Percentiles rank a stretch among this genome's conserved stretches.
Evolutionary conservation across 73 alveolate species (phyloP).

Genomic region (Urostyla sp.): DNA sequence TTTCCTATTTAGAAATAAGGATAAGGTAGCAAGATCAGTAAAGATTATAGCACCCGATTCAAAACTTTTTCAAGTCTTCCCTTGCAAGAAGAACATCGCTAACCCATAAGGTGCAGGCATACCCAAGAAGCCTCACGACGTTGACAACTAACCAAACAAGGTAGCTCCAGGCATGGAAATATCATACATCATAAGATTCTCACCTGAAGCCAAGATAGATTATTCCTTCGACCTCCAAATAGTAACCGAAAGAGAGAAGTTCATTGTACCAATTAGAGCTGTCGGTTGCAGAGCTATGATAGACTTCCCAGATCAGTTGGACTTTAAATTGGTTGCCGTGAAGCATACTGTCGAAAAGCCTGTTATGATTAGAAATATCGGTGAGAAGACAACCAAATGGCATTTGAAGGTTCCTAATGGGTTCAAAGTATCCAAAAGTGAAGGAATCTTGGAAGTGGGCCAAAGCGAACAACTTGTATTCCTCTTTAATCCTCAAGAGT

Average conservation of each 20-base stretch:
- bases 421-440: slow-evolving; percentile 82
- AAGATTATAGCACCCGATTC: slow-evolving; percentile 98
- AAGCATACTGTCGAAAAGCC: slow-evolving; percentile 98
- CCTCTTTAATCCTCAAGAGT: slow-evolving; percentile 95
- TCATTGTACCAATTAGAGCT: slow-evolving; percentile 98
- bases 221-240: slow-evolving; percentile 95
- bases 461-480: slow-evolving; percentile 83
- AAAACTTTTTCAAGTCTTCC: slow-evolving; percentile 95
- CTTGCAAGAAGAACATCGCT: slow-evolving; percentile 88
- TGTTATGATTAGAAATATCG: slow-evolving; percentile 96
- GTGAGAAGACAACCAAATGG: slow-evolving; percentile 99
- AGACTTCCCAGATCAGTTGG: slow-evolving; percentile 98
- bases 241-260: slow-evolving; percentile 99
- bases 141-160: slow-evolving; percentile 69
- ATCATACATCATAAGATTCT: slow-evolving; percentile 90
- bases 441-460: slow-evolving; percentile 92
- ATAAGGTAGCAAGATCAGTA: slow-evolving; percentile 97
- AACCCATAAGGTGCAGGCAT: slow-evolving; percentile 51
- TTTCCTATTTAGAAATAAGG: slow-evolving; percentile 89
- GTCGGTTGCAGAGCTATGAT: slow-evolving; percentile 91
- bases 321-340: slow-evolving; percentile 99
- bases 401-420: slow-evolving; percentile 91
- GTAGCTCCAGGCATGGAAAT: slow-evolving; percentile 99
- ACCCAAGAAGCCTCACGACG: slow-evolving; percentile 66
- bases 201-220: slow-evolving; percentile 98